Evolutionary conservation across 2,329 filamentous ascomycete species (phyloP), one percentile per base, ranked within the genome.

Genomic region (Volutella citrinella): DNA sequence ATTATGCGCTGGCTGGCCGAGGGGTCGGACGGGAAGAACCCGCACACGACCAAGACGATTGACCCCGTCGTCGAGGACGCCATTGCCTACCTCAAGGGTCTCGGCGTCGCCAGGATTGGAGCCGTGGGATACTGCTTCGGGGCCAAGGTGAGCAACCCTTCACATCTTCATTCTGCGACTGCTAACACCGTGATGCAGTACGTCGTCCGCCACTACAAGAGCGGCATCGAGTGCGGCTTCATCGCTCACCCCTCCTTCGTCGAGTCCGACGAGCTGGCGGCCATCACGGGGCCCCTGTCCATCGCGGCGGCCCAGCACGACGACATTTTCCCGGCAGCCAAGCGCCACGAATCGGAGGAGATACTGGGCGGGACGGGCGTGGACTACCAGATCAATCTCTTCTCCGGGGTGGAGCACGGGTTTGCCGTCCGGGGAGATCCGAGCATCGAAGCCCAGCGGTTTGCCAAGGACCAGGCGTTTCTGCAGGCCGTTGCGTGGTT

Each of bases 401-500:
- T 77, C 69, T 79, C 77, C 4, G 78, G 78, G 34, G 79, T 87
- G 19, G 61, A 64, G 35, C 87, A 94, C 59, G 87, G 87, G 0
- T 95, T 93, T 52, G 71, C 80, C 8, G 80, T 89, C 3, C 76
- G 86, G 35, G 72, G 70, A 18, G 84, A 93, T 55, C 39, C 73
- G 19, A 71, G 52, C 41, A 71, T 80, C 43, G 72, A 71, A 57
- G 45, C 66, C 27, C 60, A 76, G 53, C 79, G 74, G 58, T 91
- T 75, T 51, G 82, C 84, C 22, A 90, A 87, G 73, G 85, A 94
- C 64, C 78, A 84, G 63, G 87, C 87, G 6, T 93, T 93, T 57
- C 53, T 72, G 45, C 87, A 93, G 69, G 86, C 86, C 21, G 70
- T 89, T 32, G 59, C 69, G 32, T 94, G 87, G 87, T 89, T 94